Base-by-base conservation (phyloP, 345 rosid genomes). In the Eucalyptus microcorys region DNA sequence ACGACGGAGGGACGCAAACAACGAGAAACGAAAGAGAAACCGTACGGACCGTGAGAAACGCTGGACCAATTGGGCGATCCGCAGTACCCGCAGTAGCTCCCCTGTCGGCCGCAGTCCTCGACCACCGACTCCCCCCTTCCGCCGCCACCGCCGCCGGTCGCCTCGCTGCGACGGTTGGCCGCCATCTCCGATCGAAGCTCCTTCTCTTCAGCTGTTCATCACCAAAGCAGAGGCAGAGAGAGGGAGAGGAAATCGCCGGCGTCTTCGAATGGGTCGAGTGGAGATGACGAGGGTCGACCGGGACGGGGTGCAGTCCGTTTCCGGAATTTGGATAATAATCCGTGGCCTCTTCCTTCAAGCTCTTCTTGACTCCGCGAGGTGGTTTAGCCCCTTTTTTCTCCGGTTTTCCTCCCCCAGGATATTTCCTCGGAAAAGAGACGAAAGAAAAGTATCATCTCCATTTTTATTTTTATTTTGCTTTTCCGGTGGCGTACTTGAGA, bases 41-140 rank as follows among this genome's bases (percentile, higher is more conserved):
- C 6, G 76, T 61, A 92, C 91, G 49, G 86, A 98, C 99, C 99
- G 89, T 96, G 97, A 88, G 96, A 92, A 91, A 94, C 86, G 91
- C 97, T 96, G 61, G 95, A 91, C 49, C 87, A 64, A 26, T 87
- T 87, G 22, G 91, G 16, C 76, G 97, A 96, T 92, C 88, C 92
- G 91, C 99, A 98, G 88, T 97, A 98, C 59, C 97, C 97, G 86
- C 99, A 97, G 59, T 96, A 86, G 90, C 96, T 92, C 89, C 87
- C 48, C 34, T 49, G 90, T 55, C 92, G 91, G 86, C 96, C 97
- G 34, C 90, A 92, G 92, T 97, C 99, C 49, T 22, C 80, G 47
- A 98, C 94, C 85, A 94, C 93, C 86, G 95, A 92, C 91, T 94
- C 96, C 79, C 95, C 94, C 66, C 92, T 91, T 87, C 91, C 45